Evolutionary conservation across 1,139 yeast genomes (phyloP).

Genomic region (Magnusiomyces suaveolens): DNA sequence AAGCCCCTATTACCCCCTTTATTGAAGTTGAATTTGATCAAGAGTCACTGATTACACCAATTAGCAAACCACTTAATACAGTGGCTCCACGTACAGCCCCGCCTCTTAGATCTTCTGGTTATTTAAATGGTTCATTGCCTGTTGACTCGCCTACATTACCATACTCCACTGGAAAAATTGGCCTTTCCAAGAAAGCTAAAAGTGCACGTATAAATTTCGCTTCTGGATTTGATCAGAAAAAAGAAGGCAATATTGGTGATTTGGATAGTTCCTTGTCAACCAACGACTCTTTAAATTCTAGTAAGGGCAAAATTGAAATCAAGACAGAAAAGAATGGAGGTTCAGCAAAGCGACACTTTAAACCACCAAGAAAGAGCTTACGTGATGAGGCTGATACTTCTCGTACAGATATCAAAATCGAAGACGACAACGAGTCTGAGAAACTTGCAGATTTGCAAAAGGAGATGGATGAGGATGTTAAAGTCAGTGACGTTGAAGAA

Average conservation of each 20-base stretch:
- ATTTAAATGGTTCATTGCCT: slow-evolving; percentile 10
- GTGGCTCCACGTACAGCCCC: slow-evolving; percentile 12
- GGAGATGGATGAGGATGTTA: not conserved
- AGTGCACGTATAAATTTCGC: slow-evolving; percentile 21
- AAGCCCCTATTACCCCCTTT: not conserved
- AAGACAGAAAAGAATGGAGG: not conserved
- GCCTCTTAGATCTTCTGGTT: slow-evolving; percentile 7
- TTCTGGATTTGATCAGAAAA: not conserved
- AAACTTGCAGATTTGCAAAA: not conserved
- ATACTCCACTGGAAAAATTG: slow-evolving; percentile 13
- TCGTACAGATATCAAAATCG: not conserved
- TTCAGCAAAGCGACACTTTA: not conserved
- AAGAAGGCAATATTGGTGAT: not conserved
- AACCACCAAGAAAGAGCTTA: not conserved
- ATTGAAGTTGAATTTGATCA: not conserved
- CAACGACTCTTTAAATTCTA: not conserved
- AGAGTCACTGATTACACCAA: slow-evolving; percentile 15
- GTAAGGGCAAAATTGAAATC: not conserved
- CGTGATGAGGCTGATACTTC: not conserved
- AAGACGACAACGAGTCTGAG: not conserved
- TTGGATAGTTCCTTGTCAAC: not conserved
- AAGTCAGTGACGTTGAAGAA: not conserved
- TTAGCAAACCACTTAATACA: slow-evolving; percentile 10
- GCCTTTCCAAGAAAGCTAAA: slow-evolving; percentile 9
- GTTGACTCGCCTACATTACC: slow-evolving; percentile 7